Conservation (phyloP, 306 rosid genomes). For the Delonix regia region DNA sequence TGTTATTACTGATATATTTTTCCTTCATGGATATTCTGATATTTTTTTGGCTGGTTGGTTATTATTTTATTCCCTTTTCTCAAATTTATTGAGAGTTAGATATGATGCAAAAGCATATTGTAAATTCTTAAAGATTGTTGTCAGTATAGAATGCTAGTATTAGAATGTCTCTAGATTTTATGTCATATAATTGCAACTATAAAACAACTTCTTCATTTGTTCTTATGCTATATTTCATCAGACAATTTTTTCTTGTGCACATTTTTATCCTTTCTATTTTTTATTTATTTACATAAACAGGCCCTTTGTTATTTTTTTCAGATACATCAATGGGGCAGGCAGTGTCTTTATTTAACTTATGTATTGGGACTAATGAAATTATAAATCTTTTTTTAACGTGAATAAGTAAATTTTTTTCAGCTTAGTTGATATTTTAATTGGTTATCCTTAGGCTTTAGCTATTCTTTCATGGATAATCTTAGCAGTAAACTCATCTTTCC, state of each 20-base stretch:
- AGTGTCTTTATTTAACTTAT: neutral
- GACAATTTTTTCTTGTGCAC: no score
- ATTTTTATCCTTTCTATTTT: no score
- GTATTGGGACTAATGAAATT: neutral
- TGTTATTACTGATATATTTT: neutral
- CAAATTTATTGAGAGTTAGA: neutral
- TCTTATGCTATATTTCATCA: neutral
- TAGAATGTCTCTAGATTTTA: no score
- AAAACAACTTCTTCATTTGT: neutral
- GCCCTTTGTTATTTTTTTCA: no score
- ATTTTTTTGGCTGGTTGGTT: neutral
- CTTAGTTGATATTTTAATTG: neutral
- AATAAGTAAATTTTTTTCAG: neutral
- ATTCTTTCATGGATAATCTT: neutral
- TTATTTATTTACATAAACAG: no score
- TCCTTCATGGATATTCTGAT: neutral
- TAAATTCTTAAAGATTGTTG: neutral
- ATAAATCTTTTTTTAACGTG: neutral
- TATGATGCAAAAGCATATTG: neutral
- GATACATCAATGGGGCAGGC: neutral
- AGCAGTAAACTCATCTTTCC: neutral
- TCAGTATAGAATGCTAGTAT: neutral
- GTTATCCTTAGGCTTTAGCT: neutral
- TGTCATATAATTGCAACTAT: neutral
- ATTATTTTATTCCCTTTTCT: neutral